Base-by-base conservation (phyloP, 805 yeast genomes). In the Pichia phayaonensis region DNA sequence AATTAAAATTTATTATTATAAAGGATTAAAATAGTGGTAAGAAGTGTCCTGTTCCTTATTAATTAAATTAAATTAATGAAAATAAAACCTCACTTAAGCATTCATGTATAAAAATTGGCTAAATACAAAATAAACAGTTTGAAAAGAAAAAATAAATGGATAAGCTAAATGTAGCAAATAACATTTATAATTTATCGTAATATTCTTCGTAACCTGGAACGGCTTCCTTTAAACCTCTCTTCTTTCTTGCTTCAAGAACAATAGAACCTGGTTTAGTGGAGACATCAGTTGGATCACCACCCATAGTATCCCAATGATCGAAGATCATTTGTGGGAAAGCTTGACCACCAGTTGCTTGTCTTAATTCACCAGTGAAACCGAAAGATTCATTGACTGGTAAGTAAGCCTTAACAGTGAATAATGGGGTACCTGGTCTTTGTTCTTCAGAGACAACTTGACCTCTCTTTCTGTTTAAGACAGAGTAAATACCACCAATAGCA, bases 261-360 rank as follows among this genome's bases (percentile, higher is more conserved):
- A 79, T 73, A 54, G 72, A 72, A 77, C 83, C 84, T 59, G 83
- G 80, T 72, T 79, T 79, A 58, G 81, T 61, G 67, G 84, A 63
- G 72, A 90, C 84, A 77, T 92, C 98, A 63, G 86, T 77, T 72
- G 95, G 95, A 76, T 90, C 94, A 76, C 97, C 96, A 64, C 72
- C 70, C 81, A 94, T 79, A 67, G 88, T 75, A 62, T 89, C 79
- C 98, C 98, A 92, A 77, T 92, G 99, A 77, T 94, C 98, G 78
- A 92, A 94, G 76, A 94, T 95, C 95, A 94, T 83, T 81, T 92
- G 98, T 79, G 99, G 99, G 99, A 92, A 92, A 76, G 99, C 99
- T 84, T 92, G 99, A 77, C 99, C 99, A 87, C 97, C 97, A 71
- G 99, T 92, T 72, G 98, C 97, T 81, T 92, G 97, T 84, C 99